Evolutionary conservation across 352 stramenopile species (phyloP).

Genomic region (Sclerospora graminicola): DNA sequence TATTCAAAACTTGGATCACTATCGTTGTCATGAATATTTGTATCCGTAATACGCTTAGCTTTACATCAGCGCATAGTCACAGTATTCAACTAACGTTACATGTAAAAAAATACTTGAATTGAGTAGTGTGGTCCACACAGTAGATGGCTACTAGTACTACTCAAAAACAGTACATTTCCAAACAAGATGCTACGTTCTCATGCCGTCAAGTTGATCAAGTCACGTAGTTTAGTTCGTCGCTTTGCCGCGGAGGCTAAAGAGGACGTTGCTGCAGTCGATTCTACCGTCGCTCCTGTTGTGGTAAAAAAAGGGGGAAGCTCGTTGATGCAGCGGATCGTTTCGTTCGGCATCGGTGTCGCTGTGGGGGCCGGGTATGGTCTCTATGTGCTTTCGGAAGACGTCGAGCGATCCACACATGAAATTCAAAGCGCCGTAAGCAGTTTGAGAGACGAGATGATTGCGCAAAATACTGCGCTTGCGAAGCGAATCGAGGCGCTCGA

Average conservation of each 20-base stretch:
- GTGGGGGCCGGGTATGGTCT: slow-evolving; percentile 52
- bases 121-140: too few relatives aligned
- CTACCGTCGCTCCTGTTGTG: slow-evolving; percentile 20
- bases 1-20: too few relatives aligned
- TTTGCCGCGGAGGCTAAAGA: slow-evolving; percentile 59
- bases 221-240: slow-evolving; percentile 25
- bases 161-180: too few relatives aligned
- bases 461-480: slow-evolving; percentile 53
- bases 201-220: slow-evolving; percentile 15
- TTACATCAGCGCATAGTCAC: too few relatives aligned
- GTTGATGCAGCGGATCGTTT: slow-evolving; percentile 56
- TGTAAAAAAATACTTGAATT: too few relatives aligned
- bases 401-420: slow-evolving; percentile 57
- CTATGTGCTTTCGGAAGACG: slow-evolving; percentile 61
- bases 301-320: slow-evolving; percentile 49
- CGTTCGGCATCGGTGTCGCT: slow-evolving; percentile 60
- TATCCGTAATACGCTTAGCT: too few relatives aligned
- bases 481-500: slow-evolving; percentile 71
- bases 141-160: too few relatives aligned
- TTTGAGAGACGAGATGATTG: slow-evolving; percentile 61
- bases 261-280: slow-evolving; percentile 8
- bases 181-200: slow-evolving; percentile 25
- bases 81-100: too few relatives aligned
- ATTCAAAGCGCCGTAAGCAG: slow-evolving; percentile 52
- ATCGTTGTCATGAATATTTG: too few relatives aligned